Conservation (phyloP, 768 basidiomycete species). For the Agaricus bisporus region DNA sequence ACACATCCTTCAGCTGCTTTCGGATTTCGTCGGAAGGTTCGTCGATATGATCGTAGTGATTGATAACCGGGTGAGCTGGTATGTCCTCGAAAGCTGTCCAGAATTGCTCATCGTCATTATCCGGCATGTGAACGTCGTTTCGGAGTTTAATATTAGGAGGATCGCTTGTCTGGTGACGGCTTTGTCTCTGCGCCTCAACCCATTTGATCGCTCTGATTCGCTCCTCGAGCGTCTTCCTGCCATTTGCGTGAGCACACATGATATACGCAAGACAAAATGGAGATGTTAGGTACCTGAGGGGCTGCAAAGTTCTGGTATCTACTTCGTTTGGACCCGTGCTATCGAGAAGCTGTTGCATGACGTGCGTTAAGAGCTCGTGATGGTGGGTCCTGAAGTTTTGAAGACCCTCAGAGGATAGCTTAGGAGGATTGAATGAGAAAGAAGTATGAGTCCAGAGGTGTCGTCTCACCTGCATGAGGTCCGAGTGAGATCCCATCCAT, state of each 20-base stretch:
- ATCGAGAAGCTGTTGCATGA: slow-evolving; percentile 7
- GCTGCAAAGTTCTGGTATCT: not conserved
- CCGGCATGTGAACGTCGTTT: not conserved
- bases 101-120: not conserved
- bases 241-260: too few relatives aligned
- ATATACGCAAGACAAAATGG: not conserved
- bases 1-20: slow-evolving; percentile 48
- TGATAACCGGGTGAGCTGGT: not conserved
- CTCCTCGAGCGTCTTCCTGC: slow-evolving; percentile 6
- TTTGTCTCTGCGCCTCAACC: not conserved
- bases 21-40: slow-evolving; percentile 41
- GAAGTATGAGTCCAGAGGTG: too few relatives aligned
- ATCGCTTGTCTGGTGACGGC: slow-evolving; percentile 11
- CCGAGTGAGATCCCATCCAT: slow-evolving; percentile 1
- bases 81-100: not conserved
- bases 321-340: not conserved
- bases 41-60: slow-evolving; percentile 6
- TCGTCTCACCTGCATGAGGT: not conserved
- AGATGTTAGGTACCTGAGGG: not conserved
- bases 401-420: not conserved
- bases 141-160: not conserved
- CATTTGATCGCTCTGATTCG: slow-evolving; percentile 7
- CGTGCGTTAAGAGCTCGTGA: not conserved
- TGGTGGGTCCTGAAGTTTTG: not conserved
- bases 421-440: not conserved